Evolutionary conservation across 805 yeast genomes (phyloP).

Genomic region (Lachancea mirantina): DNA sequence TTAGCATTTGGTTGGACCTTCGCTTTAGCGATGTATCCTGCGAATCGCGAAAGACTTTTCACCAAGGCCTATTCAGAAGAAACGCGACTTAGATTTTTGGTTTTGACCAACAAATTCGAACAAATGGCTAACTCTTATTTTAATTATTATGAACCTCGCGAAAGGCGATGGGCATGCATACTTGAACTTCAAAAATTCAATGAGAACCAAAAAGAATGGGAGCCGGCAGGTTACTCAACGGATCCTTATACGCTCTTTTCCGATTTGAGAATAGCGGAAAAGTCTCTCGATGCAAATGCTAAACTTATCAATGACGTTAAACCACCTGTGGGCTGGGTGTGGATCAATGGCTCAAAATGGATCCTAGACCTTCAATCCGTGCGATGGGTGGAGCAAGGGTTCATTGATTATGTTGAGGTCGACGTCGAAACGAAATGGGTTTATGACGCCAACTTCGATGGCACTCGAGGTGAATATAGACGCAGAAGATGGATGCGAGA

Average conservation of each 20-base stretch:
- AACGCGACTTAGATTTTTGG: slow-evolving; percentile 45
- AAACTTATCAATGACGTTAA: slow-evolving; percentile 33
- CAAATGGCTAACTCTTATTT: slow-evolving; percentile 34
- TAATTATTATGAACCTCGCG: slow-evolving; percentile 35
- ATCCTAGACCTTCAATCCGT: slow-evolving; percentile 54
- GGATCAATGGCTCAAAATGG: slow-evolving; percentile 46
- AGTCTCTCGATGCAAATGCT: slow-evolving; percentile 14
- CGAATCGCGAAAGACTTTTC: slow-evolving; percentile 40
- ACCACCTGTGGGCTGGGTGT: slow-evolving; percentile 59
- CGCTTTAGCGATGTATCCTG: slow-evolving; percentile 45
- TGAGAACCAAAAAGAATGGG: slow-evolving; percentile 51
- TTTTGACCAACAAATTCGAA: slow-evolving; percentile 46
- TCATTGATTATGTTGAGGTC: slow-evolving; percentile 49
- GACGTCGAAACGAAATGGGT: slow-evolving; percentile 84
- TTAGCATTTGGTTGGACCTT: slow-evolving; percentile 45
- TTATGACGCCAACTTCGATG: slow-evolving; percentile 45
- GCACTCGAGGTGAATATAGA: slow-evolving; percentile 36
- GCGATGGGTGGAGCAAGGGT: slow-evolving; percentile 52
- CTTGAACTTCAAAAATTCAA: slow-evolving; percentile 59
- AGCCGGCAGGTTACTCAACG: slow-evolving; percentile 48
- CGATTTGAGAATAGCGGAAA: slow-evolving; percentile 30
- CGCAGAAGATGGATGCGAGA: slow-evolving; percentile 62
- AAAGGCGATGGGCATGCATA: slow-evolving; percentile 49
- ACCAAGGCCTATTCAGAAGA: slow-evolving; percentile 53
- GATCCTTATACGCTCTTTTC: slow-evolving; percentile 49